Evolutionary conservation across 805 yeast species (phyloP).

Genomic region (Starmerella stigmatis): DNA sequence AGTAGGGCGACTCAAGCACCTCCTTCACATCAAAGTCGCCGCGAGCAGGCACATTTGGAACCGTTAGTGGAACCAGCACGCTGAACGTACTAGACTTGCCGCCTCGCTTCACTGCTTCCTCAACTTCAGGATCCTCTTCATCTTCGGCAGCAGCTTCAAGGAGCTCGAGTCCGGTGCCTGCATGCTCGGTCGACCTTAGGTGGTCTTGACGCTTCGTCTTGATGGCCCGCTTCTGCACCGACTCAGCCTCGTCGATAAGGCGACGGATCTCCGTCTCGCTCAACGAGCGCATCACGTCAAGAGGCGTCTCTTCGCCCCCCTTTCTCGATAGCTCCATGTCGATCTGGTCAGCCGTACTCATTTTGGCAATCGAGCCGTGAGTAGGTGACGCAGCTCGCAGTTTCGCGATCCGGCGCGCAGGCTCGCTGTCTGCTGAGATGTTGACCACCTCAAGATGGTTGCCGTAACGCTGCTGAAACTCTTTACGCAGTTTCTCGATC

Average conservation of each 20-base stretch:
- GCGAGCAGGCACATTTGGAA: conserved; percentile 65
- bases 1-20: conserved; percentile 65
- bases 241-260: conserved; percentile 25
- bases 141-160: conserved; percentile 17
- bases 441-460: conserved; percentile 53
- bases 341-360: conserved; percentile 64
- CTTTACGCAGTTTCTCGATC: conserved; percentile 58
- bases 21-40: conserved; percentile 75
- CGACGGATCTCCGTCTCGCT: conserved; percentile 27
- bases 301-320: conserved; percentile 55
- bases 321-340: conserved; percentile 49
- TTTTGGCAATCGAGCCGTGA: conserved; percentile 29
- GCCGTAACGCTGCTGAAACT: conserved; percentile 69
- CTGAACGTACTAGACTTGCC: conserved; percentile 26
- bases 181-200: conserved; percentile 28
- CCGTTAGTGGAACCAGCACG: conserved; percentile 53
- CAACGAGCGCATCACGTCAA: conserved; percentile 38
- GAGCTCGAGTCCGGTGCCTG: conserved; percentile 28
- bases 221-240: conserved; percentile 5
- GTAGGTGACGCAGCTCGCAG: conserved; percentile 43
- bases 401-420: conserved; percentile 41
- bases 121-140: too few species aligned
- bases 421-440: conserved; percentile 43
- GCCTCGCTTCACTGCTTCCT: conserved; percentile 28
- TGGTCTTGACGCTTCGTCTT: background rate